Percentiles rank a stretch among this genome's conserved stretches.
Conservation (phyloP, 345 rosid genomes). For the Pugionium cornutum region DNA sequence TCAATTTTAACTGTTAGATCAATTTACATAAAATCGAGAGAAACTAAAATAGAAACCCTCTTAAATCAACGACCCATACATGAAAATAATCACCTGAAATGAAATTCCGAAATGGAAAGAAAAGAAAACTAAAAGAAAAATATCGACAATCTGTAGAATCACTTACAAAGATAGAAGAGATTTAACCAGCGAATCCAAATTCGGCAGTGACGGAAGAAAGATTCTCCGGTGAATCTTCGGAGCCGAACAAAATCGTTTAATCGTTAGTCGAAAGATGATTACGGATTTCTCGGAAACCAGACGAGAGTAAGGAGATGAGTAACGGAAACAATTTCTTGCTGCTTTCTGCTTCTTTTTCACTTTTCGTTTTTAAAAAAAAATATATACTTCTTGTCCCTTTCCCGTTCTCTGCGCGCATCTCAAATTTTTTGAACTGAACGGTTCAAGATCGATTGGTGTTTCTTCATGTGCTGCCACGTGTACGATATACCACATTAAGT, state of each 20-base stretch:
- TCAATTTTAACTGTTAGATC: not conserved
- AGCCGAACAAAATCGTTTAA: conserved; percentile 1
- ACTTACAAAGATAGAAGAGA: conserved; percentile 27
- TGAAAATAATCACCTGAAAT: conserved; percentile 22
- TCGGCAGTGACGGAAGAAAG: conserved; percentile 6
- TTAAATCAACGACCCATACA: not conserved
- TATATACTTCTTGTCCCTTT: not conserved
- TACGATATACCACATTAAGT: not conserved
- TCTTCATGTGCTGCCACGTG: conserved; percentile 24
- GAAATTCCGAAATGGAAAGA: conserved; percentile 32
- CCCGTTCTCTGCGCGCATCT: conserved; percentile 27
- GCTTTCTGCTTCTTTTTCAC: conserved; percentile 14
- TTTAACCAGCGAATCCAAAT: conserved; percentile 3
- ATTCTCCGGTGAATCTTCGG: conserved; percentile 22
- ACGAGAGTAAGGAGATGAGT: conserved; percentile 21
- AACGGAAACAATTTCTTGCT: conserved; percentile 38
- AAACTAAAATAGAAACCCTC: conserved; percentile 8
- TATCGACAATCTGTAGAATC: conserved; percentile 15
- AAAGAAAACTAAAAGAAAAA: not conserved
- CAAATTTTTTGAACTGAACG: conserved; percentile 33
- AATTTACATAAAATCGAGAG: not conserved
- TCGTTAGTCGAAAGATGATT: not conserved
- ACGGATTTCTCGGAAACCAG: not conserved
- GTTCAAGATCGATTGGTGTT: conserved; percentile 21
- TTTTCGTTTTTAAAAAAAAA: not conserved